A percentile compares a stretch with the other conserved stretches of the same genome.
phyloP scores from a whole-genome alignment of 1,139 yeast species.

The Schwanniomyces etchellsii region DNA sequence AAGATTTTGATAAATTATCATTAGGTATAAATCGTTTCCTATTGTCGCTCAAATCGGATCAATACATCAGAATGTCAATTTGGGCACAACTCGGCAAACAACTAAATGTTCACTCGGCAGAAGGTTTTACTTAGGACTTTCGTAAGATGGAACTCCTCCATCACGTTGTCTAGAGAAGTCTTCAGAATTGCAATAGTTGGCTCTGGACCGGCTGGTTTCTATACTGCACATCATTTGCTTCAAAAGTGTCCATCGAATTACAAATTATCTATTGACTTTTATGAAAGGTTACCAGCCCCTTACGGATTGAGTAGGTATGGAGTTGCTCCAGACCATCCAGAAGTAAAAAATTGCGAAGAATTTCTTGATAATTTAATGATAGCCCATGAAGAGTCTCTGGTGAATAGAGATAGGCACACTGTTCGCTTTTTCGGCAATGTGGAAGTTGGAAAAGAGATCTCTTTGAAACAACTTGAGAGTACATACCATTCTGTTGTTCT shows the following conservation, averaged over 20 bases:
- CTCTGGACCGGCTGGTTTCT: conserved; percentile 95
- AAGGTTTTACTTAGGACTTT: no score
- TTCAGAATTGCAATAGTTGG: conserved; percentile 75
- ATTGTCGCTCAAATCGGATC: neutral
- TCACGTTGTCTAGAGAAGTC: no score
- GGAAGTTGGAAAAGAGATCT: conserved; percentile 52
- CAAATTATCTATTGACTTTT: conserved; percentile 53
- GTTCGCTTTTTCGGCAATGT: conserved; percentile 77
- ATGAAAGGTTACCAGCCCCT: conserved; percentile 84
- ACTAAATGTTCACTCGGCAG: no score
- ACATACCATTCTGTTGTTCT: conserved; percentile 69
- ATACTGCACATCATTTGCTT: conserved; percentile 74
- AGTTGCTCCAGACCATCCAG: conserved; percentile 99
- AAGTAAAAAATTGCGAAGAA: conserved; percentile 85
- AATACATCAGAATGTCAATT: neutral
- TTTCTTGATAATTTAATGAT: conserved; percentile 62
- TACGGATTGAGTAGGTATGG: conserved; percentile 90
- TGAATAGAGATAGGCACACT: conserved; percentile 14
- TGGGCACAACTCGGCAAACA: neutral
- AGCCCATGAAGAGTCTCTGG: conserved; percentile 10
- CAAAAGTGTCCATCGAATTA: conserved; percentile 34
- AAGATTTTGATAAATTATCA: neutral
- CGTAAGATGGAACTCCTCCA: no score
- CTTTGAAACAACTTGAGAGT: conserved; percentile 42
- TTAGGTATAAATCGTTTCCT: neutral